These are phyloP conservation scores for Panicum hallii DNA, from an alignment of 202 grass and related monocot species.

Conservation along the genomic window DNA sequence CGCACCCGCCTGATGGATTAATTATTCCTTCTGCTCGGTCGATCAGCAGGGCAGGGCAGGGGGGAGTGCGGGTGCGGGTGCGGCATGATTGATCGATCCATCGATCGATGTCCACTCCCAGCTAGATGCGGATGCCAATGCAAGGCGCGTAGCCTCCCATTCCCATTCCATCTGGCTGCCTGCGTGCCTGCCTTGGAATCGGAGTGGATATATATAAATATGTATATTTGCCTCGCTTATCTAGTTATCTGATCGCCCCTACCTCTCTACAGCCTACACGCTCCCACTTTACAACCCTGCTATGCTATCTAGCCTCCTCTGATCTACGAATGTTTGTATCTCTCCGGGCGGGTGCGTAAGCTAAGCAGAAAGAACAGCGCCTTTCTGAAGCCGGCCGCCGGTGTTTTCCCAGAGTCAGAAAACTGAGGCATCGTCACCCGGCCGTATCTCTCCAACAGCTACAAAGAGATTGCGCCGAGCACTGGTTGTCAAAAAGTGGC, in stretches of 20 bases:
- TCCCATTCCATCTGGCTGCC: background rate
- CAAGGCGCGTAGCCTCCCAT: background rate
- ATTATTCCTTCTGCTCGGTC: slow-evolving; percentile 4
- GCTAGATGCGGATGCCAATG: slow-evolving; percentile 38
- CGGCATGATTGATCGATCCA: background rate
- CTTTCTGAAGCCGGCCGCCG: background rate
- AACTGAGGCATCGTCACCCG: background rate
- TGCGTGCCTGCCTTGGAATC: background rate
- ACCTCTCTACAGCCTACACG: background rate
- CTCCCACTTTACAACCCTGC: background rate
- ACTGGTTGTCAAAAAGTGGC: background rate
- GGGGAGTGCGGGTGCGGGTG: background rate
- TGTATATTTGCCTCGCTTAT: slow-evolving; percentile 9
- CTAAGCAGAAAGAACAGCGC: background rate
- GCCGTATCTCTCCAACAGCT: slow-evolving; percentile 3
- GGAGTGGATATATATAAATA: background rate
- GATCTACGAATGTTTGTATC: slow-evolving; percentile 16
- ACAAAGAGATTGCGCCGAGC: background rate
- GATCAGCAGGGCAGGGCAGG: too few relatives aligned
- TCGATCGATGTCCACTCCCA: background rate
- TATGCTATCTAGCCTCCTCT: background rate
- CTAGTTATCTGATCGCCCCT: slow-evolving; percentile 15
- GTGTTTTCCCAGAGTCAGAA: background rate
- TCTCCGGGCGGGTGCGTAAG: background rate
- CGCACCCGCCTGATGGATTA: background rate